phyloP scores from a whole-genome alignment of 2,329 filamentous ascomycete species.

The Pseudogymnoascus sp. region DNA sequence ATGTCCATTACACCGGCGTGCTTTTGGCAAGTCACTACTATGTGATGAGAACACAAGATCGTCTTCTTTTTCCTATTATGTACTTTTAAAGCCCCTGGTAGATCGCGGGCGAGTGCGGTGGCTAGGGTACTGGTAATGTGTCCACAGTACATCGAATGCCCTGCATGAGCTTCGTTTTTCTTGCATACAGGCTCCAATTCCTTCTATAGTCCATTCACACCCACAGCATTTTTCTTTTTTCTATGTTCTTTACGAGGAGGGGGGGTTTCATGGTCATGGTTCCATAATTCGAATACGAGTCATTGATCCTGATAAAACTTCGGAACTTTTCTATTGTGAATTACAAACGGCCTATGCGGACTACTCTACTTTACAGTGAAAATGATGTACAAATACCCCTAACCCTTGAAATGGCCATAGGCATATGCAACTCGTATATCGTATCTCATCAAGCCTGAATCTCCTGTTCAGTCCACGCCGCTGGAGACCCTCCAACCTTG shows the following conservation, averaged over 20 bases:
- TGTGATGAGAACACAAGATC: constrained; percentile 1
- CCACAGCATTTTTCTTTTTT: not conserved
- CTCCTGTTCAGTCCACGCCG: constrained; percentile 59
- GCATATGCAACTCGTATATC: constrained; percentile 9
- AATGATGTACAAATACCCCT: not conserved
- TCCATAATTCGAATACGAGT: constrained; percentile 8
- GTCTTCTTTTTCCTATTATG: constrained; percentile 3
- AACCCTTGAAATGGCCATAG: not conserved
- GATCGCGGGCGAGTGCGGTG: not conserved
- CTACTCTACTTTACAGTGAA: not conserved
- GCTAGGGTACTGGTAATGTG: constrained; percentile 3
- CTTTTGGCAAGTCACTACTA: not conserved
- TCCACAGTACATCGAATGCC: constrained; percentile 2
- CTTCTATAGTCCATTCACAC: not conserved
- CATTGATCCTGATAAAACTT: not conserved
- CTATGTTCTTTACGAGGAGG: not conserved
- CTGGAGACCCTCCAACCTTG: constrained; percentile 38
- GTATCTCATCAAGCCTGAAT: constrained; percentile 47
- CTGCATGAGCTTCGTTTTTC: constrained; percentile 1
- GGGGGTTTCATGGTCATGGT: not conserved
- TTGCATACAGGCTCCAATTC: not conserved
- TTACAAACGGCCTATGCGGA: not conserved
- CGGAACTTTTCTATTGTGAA: not conserved
- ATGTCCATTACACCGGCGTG: not conserved
- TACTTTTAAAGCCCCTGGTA: not conserved